Conservation (phyloP, 306 rosid genomes). For the Canavalia gladiata region DNA sequence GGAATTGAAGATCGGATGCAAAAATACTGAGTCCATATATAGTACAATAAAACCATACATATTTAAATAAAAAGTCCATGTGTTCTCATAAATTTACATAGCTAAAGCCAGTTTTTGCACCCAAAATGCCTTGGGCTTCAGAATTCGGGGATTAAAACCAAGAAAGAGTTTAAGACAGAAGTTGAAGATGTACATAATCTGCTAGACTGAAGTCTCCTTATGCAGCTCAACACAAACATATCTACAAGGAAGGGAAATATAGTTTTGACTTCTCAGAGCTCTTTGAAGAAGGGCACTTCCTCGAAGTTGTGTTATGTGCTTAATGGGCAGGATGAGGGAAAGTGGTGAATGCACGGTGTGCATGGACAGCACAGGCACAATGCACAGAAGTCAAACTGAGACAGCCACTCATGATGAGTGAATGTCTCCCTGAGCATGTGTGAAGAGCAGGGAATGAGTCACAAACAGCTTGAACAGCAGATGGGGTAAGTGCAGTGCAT, state of each 20-base stretch:
- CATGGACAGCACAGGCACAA: constrained; percentile 84
- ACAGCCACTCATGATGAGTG: constrained; percentile 95
- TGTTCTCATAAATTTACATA: constrained; percentile 37
- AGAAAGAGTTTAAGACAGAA: not conserved
- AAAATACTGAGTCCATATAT: not conserved
- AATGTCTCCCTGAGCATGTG: constrained; percentile 94
- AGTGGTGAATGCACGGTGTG: constrained; percentile 62
- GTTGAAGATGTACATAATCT: constrained; percentile 40
- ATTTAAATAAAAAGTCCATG: constrained; percentile 6
- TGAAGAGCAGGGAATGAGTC: constrained; percentile 91
- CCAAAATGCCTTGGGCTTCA: constrained; percentile 42
- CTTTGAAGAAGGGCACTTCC: constrained; percentile 44
- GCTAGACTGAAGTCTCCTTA: constrained; percentile 32
- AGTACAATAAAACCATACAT: constrained; percentile 8
- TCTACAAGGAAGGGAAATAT: constrained; percentile 39
- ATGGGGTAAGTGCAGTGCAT: constrained; percentile 94
- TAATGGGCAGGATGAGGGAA: constrained; percentile 75
- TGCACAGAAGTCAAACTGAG: constrained; percentile 84
- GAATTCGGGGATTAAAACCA: constrained; percentile 17
- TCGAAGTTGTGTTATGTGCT: constrained; percentile 36
- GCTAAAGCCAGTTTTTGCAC: constrained; percentile 35
- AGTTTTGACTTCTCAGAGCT: constrained; percentile 49
- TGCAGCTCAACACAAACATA: constrained; percentile 46
- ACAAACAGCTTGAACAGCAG: constrained; percentile 93
- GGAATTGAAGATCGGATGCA: not conserved